Base-by-base conservation (phyloP, 2,329 filamentous ascomycete genomes). In the Colletotrichum tropicicola region DNA sequence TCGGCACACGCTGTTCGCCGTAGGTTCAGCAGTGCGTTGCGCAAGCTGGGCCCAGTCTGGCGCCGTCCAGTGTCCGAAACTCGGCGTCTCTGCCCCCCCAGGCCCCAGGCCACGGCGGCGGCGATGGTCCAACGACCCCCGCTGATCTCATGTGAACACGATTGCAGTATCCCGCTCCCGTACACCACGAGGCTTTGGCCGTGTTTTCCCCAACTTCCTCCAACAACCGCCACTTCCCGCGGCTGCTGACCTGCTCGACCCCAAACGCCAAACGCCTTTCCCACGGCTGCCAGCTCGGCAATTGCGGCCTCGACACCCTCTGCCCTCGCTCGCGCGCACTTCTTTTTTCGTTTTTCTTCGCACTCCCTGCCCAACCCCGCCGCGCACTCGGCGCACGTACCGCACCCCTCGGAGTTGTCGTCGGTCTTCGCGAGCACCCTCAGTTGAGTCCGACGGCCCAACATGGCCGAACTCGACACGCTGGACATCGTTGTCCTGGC, bases 381-480 rank as follows among this genome's bases (percentile, higher is more conserved):
- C 23, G 32, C 49, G 30, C 43, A 17, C 39, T 65, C 56, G 25
- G 48, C 52, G 12, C 39, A 48, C 37, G 47, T 32, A 45, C 48
- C 17, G 21, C 39, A 19, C 13, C 25, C 28, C 17, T 63, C 52
- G 45, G 59, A 53, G 27, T 58, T 25, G 32, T 57, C 37, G 19
- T 41, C 51, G 48, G 45, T 41, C 35, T 48, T 55, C 41, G 45
- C 32, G 41, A 39, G 37, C 44, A 49, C n/a, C 35, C 37, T 53
- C 49, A 37, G 41, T 37, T 39, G 37, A 68, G 44, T 48, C 56
- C 49, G 43, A 56, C 57, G 43, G 49, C 49, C 49, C 61, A 61
- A 23, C 73, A 98, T 99, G 96, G 93, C 95, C 71, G 92, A 97
- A 86, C 89, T 99, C 77, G 96, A 99, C 78, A 97, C 94, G 25